Conservation (phyloP, 495 filamentous ascomycete species). For the Penicillium chermesinum region DNA sequence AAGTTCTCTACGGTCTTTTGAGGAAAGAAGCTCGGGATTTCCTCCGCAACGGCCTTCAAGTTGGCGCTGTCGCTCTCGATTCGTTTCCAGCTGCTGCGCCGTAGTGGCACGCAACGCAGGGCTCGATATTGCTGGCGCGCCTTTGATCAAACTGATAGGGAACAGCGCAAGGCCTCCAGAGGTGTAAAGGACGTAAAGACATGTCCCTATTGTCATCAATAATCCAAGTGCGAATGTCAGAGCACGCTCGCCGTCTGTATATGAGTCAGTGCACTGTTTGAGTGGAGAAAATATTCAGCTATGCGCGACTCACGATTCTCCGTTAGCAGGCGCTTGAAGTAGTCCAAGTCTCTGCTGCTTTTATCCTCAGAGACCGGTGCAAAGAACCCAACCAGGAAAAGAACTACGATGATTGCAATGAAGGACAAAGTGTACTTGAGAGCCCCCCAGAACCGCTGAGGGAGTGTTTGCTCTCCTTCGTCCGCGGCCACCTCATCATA, state of each 20-base stretch:
- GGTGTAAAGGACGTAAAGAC: slow-evolving; percentile 84
- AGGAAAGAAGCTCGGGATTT: slow-evolving; percentile 63
- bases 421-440: slow-evolving; percentile 89
- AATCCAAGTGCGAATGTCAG: slow-evolving; percentile 83
- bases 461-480: slow-evolving; percentile 64
- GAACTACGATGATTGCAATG: slow-evolving; percentile 66
- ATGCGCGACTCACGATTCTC: slow-evolving; percentile 63
- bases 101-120: slow-evolving; percentile 71
- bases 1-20: slow-evolving; percentile 82
- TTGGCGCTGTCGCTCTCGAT: slow-evolving; percentile 86
- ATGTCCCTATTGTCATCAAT: slow-evolving; percentile 75
- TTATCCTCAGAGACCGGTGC: slow-evolving; percentile 66
- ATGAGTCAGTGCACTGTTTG: slow-evolving; percentile 2
- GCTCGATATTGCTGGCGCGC: slow-evolving; percentile 72
- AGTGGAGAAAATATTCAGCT: not conserved
- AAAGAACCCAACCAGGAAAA: slow-evolving; percentile 93
- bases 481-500: slow-evolving; percentile 82
- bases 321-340: slow-evolving; percentile 76
- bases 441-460: slow-evolving; percentile 68
- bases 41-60: slow-evolving; percentile 82
- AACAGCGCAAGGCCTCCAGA: slow-evolving; percentile 83
- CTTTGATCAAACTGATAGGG: slow-evolving; percentile 85
- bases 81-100: slow-evolving; percentile 70
- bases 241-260: slow-evolving; percentile 77
- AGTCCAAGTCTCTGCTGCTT: slow-evolving; percentile 71